These are phyloP conservation scores for Daldinia bambusicola DNA, from an alignment of 495 filamentous ascomycete species.

Conservation along the genomic window DNA sequence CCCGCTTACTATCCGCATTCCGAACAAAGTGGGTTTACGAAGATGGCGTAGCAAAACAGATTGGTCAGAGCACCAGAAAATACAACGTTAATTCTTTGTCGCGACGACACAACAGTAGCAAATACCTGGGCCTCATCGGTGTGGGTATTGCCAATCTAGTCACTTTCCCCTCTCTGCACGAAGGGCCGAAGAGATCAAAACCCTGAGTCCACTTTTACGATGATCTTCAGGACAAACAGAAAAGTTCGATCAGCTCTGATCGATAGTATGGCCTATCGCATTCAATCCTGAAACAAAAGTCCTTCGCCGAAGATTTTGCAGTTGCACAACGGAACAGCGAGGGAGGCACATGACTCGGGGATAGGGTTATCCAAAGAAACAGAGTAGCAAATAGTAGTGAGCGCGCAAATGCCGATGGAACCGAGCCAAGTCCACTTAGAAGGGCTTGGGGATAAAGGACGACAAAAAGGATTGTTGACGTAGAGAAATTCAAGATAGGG, in stretches of 20 bases:
- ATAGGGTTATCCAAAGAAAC: slow-evolving; percentile 8
- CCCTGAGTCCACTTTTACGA: slow-evolving; percentile 33
- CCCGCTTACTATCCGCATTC: slow-evolving; percentile 40
- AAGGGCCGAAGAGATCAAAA: slow-evolving; percentile 29
- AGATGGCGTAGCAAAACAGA: slow-evolving; percentile 35
- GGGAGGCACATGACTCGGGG: slow-evolving; percentile 18
- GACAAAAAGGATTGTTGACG: slow-evolving; percentile 33
- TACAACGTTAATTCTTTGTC: slow-evolving; percentile 42
- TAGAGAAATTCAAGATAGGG: slow-evolving; percentile 41
- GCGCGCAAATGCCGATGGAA: slow-evolving; percentile 40
- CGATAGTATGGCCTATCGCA: slow-evolving; percentile 34
- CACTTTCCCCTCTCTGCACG: slow-evolving; percentile 16
- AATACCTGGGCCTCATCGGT: slow-evolving; percentile 31
- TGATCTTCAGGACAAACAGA: slow-evolving; percentile 39
- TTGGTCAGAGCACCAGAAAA: slow-evolving; percentile 30
- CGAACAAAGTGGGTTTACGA: slow-evolving; percentile 36
- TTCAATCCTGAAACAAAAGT: slow-evolving; percentile 36
- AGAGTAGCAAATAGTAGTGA: slow-evolving; percentile 22
- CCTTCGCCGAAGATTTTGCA: slow-evolving; percentile 22
- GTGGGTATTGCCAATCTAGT: slow-evolving; percentile 33
- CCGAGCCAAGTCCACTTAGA: slow-evolving; percentile 37
- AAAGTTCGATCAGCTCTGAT: slow-evolving; percentile 38
- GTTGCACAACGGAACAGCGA: slow-evolving; percentile 24
- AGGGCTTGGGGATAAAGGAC: slow-evolving; percentile 12
- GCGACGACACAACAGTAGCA: slow-evolving; percentile 24